Percentiles rank a stretch among this genome's conserved stretches.
Evolutionary conservation across 768 basidiomycete species (phyloP).

Genomic region (Daedalea quercina): DNA sequence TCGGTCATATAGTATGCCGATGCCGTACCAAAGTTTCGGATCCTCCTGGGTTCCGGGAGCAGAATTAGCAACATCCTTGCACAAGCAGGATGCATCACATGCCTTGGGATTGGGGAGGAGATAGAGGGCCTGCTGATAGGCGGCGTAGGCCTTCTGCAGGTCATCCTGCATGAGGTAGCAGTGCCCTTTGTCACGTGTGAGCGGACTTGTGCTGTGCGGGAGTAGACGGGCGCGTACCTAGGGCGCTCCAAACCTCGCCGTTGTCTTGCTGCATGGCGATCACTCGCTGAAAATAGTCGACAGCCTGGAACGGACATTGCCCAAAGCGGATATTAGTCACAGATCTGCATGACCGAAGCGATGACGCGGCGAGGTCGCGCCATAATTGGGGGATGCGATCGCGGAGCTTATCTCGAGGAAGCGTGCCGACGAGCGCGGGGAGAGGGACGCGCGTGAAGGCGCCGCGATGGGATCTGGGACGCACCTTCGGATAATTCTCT

Average conservation of each 20-base stretch:
- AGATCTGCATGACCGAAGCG: constrained; percentile 4
- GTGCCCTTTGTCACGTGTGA: constrained; percentile 51
- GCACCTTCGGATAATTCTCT: constrained; percentile 94
- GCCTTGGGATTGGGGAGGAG: constrained; percentile 94
- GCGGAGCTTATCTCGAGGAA: constrained; percentile 6
- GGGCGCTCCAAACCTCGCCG: constrained; percentile 97
- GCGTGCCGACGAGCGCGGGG: constrained; percentile 4
- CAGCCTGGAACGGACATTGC: constrained; percentile 51
- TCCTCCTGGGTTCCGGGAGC: constrained; percentile 54
- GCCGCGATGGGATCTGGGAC: constrained; percentile 15
- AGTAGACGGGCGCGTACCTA: constrained; percentile 47
- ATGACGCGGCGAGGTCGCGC: constrained; percentile 6
- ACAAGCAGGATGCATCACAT: constrained; percentile 10
- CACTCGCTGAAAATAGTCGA: constrained; percentile 95
- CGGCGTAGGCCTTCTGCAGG: constrained; percentile 95
- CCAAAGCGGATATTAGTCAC: constrained; percentile 3
- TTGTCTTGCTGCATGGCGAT: constrained; percentile 89
- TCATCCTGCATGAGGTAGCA: constrained; percentile 99
- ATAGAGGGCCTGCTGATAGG: constrained; percentile 97
- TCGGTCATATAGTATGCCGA: constrained; percentile 97
- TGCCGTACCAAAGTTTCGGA: constrained; percentile 98
- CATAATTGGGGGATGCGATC: constrained; percentile 2
- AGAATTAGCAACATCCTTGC: constrained; percentile 5
- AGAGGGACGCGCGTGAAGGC: constrained; percentile 1
- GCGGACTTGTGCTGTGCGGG: constrained; percentile 9